Evolutionary conservation across 352 stramenopile species (phyloP), one percentile per base, ranked within the genome.

Genomic region (Hyphochytrium catenoides): DNA sequence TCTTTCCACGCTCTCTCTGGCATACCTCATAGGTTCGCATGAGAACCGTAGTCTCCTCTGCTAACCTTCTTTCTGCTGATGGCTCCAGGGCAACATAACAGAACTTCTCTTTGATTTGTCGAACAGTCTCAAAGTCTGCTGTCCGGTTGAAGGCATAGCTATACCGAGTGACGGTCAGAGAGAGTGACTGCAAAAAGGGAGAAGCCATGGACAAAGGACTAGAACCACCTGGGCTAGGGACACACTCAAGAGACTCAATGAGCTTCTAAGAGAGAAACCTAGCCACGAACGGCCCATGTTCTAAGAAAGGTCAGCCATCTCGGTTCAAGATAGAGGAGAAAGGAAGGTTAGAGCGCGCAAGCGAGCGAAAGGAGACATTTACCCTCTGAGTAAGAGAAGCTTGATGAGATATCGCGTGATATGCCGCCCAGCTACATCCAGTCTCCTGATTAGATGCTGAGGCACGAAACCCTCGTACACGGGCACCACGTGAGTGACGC

Each of bases 321-420:
- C n/a, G n/a, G n/a, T n/a, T n/a, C n/a, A n/a, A n/a, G n/a, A n/a
- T n/a, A n/a, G n/a, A n/a, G n/a, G n/a, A n/a, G n/a, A n/a, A n/a
- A n/a, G n/a, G n/a, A n/a, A n/a, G n/a, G n/a, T n/a, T n/a, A n/a
- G n/a, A n/a, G n/a, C n/a, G n/a, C n/a, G n/a, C n/a, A n/a, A n/a
- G n/a, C n/a, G n/a, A n/a, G n/a, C n/a, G n/a, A n/a, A n/a, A n/a
- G n/a, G n/a, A n/a, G n/a, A n/a, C n/a, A n/a, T n/a, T n/a, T n/a
- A n/a, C n/a, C n/a, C n/a, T 25, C 76, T 59, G 16, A 83, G 54
- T 38, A 88, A 55, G 48, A 93, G 51, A 31, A 91, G 67, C 56
- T 93, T 91, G 49, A 92, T 91, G 32, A 95, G 53, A 51, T 95
- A 92, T 40, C 81, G 63, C 30, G 84, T 95, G 36, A 95, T 85